phyloP scores from a whole-genome alignment of 805 yeast species.

The Myxozyma melibiosi region DNA sequence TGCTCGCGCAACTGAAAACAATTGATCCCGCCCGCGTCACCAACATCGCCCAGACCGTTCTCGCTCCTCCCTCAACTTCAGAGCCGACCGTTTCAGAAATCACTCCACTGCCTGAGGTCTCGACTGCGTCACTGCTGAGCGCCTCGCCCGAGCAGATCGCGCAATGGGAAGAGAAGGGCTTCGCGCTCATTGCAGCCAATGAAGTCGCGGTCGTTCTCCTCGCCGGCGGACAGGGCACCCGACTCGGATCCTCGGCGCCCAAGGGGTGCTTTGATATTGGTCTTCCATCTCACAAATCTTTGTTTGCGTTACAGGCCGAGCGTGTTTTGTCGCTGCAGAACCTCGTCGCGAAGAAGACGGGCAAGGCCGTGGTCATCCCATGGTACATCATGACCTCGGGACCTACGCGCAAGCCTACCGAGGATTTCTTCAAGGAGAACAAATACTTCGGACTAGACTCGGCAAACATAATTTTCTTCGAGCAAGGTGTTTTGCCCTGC shows the following conservation, averaged over 20 bases:
- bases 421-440: constrained; percentile 62
- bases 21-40: constrained; percentile 44
- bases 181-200: constrained; percentile 64
- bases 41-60: constrained; percentile 37
- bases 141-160: constrained; percentile 41
- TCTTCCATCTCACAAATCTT: constrained; percentile 77
- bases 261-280: constrained; percentile 92
- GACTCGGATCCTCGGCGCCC: constrained; percentile 86
- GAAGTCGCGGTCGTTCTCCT: constrained; percentile 86
- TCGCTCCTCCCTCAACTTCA: constrained; percentile 25
- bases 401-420: constrained; percentile 79
- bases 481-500: constrained; percentile 96
- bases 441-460: constrained; percentile 68
- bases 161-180: constrained; percentile 57
- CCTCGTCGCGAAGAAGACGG: constrained; percentile 48
- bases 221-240: constrained; percentile 99
- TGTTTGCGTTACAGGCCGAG: constrained; percentile 93
- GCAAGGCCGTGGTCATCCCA: constrained; percentile 49
- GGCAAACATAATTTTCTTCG: constrained; percentile 72
- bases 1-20: constrained; percentile 42
- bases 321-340: constrained; percentile 66
- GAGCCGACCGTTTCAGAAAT: constrained; percentile 7
- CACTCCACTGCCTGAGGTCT: constrained; percentile 32
- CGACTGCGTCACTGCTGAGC: constrained; percentile 38
- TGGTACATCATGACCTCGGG: constrained; percentile 96